Evolutionary conservation across 148 eudicot genomes (phyloP).

Genomic region (Drosera capensis): DNA sequence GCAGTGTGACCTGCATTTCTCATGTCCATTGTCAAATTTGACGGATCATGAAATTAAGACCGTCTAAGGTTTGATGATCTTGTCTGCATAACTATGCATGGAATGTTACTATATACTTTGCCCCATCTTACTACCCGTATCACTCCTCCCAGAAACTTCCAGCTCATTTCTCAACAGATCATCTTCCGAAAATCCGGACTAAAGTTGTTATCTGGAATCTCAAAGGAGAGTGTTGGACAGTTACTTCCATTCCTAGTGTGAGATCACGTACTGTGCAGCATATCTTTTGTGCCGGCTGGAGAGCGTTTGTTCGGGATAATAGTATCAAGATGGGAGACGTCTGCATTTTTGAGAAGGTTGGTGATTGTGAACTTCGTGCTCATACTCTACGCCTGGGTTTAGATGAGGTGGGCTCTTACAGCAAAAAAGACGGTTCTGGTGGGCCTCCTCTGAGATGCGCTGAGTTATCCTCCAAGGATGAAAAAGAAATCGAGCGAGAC

Average conservation of each 20-base stretch:
- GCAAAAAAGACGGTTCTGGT: slow-evolving; percentile 17
- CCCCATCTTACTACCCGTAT: not conserved
- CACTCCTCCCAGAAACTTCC: slow-evolving; percentile 55
- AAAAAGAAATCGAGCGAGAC: not conserved
- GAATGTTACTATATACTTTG: not conserved
- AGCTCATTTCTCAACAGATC: slow-evolving; percentile 40
- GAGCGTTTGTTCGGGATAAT: slow-evolving; percentile 73
- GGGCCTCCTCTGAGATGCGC: slow-evolving; percentile 11
- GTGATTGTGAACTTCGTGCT: slow-evolving; percentile 64
- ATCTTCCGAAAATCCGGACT: slow-evolving; percentile 51
- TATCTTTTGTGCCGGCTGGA: slow-evolving; percentile 84
- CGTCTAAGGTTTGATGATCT: no score
- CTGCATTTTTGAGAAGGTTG: slow-evolving; percentile 83
- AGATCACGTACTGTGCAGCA: slow-evolving; percentile 39
- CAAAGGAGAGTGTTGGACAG: slow-evolving; percentile 57
- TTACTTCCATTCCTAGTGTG: slow-evolving; percentile 51
- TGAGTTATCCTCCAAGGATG: not conserved
- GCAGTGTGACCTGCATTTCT: not conserved
- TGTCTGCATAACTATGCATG: not conserved
- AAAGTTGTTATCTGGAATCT: slow-evolving; percentile 57
- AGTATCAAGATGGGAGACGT: slow-evolving; percentile 65
- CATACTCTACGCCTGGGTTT: slow-evolving; percentile 49
- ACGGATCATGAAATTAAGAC: no score
- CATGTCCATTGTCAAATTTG: no score
- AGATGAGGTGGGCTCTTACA: slow-evolving; percentile 40